phyloP scores from a whole-genome alignment of 2,329 filamentous ascomycete genomes.

The Alternaria sp. region DNA sequence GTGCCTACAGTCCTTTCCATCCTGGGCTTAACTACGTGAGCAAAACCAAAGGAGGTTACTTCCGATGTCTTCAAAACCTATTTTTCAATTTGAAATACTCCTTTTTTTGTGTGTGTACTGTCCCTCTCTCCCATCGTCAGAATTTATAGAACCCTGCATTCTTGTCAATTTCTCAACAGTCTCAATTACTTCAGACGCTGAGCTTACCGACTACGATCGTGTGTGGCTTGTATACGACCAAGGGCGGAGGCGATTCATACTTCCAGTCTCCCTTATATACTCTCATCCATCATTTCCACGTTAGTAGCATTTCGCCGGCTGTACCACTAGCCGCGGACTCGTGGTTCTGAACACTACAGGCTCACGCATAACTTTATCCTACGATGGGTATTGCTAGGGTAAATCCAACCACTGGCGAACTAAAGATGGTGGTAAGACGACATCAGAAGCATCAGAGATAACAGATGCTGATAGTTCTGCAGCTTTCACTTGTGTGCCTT shows the following conservation, averaged over 20 bases:
- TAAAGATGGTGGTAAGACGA: background rate
- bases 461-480: background rate
- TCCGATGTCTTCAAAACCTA: background rate
- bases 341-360: background rate
- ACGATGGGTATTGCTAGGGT: background rate
- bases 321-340: background rate
- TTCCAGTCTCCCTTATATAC: background rate
- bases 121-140: background rate
- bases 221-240: background rate
- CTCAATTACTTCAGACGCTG: background rate
- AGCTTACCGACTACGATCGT: background rate
- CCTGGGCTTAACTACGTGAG: background rate
- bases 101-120: background rate
- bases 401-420: background rate
- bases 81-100: background rate
- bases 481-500: background rate
- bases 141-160: background rate
- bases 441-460: background rate
- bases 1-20: background rate
- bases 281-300: background rate
- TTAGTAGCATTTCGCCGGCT: background rate
- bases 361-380: background rate
- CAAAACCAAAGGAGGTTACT: background rate
- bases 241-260: background rate
- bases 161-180: background rate